phyloP scores from a whole-genome alignment of 2,329 filamentous ascomycete species.

The Paraconiothyrium sp. region DNA sequence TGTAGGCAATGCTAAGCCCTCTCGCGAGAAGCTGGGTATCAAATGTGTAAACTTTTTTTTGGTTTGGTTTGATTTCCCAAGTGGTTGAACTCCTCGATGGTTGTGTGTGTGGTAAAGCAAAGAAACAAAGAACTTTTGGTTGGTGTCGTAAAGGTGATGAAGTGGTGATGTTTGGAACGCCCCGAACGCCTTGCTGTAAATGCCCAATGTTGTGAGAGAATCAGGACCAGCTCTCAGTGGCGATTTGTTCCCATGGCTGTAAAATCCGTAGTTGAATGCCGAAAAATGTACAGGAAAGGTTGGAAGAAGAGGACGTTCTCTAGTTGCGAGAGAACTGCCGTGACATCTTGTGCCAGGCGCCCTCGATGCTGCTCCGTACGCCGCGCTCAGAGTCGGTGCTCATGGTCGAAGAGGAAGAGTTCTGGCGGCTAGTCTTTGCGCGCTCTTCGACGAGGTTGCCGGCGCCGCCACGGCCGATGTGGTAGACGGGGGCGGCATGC shows the following conservation, averaged over 20 bases:
- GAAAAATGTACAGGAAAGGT: constrained; percentile 20
- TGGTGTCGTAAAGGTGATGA: constrained; percentile 7
- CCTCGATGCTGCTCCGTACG: constrained; percentile 47
- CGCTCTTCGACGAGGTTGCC: constrained; percentile 62
- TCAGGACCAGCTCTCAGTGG: constrained; percentile 51
- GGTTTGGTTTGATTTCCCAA: constrained; percentile 18
- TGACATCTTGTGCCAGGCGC: constrained; percentile 47
- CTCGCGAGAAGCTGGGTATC: constrained; percentile 33
- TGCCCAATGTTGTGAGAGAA: constrained; percentile 44
- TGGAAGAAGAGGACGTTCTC: background rate
- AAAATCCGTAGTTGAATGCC: constrained; percentile 14
- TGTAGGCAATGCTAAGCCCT: constrained; percentile 31
- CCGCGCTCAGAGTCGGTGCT: constrained; percentile 34
- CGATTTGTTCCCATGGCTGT: constrained; percentile 6
- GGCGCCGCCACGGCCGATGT: constrained; percentile 69
- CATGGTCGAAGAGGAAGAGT: constrained; percentile 39
- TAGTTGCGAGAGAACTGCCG: constrained; percentile 46
- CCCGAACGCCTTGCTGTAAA: constrained; percentile 38
- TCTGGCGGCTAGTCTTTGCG: constrained; percentile 31
- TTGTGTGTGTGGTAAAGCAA: constrained; percentile 30
- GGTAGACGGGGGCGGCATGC: constrained; percentile 68
- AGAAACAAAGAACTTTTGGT: constrained; percentile 27
- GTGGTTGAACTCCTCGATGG: constrained; percentile 40
- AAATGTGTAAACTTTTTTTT: background rate
- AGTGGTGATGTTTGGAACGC: constrained; percentile 11